phyloP scores from a whole-genome alignment of 441 rosid genomes.

The Flueggea neowawraea region DNA sequence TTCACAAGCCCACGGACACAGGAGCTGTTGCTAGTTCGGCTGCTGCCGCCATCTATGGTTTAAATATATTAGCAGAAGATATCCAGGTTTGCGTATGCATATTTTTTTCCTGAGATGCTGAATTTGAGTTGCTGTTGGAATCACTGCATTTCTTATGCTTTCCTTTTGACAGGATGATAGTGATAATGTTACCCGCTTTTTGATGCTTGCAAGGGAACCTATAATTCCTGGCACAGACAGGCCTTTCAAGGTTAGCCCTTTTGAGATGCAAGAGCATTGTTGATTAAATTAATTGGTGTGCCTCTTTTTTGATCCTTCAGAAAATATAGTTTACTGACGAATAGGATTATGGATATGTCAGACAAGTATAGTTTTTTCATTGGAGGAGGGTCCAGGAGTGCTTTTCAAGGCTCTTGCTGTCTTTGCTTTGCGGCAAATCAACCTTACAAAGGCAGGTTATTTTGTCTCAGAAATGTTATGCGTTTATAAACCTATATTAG shows the following conservation, averaged over 20 bases:
- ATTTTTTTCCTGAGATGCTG: constrained; percentile 3
- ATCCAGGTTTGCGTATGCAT: constrained; percentile 62
- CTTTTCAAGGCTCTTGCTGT: constrained; percentile 99
- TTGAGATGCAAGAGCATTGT: background rate
- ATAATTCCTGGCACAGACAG: constrained; percentile 82
- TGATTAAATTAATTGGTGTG: background rate
- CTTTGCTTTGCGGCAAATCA: constrained; percentile 85
- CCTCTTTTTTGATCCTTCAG: background rate
- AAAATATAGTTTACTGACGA: background rate
- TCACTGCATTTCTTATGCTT: constrained; percentile 8
- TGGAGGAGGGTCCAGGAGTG: constrained; percentile 97
- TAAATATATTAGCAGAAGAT: constrained; percentile 86
- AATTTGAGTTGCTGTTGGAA: constrained; percentile 10
- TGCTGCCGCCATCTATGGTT: constrained; percentile 75
- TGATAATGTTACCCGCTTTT: constrained; percentile 85
- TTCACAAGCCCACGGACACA: constrained; percentile 52
- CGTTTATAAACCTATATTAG: constrained; percentile 2
- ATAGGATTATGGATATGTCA: constrained; percentile 28
- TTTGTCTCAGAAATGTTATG: background rate
- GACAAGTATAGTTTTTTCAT: constrained; percentile 95
- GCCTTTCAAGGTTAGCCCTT: constrained; percentile 77
- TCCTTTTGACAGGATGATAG: constrained; percentile 63
- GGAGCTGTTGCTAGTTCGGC: constrained; percentile 92
- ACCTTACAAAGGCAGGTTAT: constrained; percentile 74
- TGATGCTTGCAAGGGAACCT: constrained; percentile 99